Conservation (phyloP, 768 basidiomycete species). For the Russula sp. region DNA sequence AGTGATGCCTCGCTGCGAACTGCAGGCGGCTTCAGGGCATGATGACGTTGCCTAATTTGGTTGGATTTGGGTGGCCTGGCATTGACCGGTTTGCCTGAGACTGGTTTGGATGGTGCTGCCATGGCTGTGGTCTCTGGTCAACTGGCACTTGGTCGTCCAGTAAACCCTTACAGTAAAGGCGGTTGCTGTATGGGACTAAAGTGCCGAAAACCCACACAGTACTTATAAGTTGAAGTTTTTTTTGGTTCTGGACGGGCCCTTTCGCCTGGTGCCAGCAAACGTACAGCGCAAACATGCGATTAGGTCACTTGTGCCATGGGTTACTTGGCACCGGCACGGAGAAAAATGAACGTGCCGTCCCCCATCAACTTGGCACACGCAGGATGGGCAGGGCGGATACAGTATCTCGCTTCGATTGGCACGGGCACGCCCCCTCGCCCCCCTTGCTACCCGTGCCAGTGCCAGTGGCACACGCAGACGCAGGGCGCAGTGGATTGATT, state of each 20-base stretch:
- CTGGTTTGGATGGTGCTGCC: constrained; percentile 3
- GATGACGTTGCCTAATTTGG: constrained; percentile 8
- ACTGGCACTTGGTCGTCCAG: neutral
- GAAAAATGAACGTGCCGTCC: neutral
- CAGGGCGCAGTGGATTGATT: too few species aligned
- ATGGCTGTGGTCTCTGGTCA: neutral
- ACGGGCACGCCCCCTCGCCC: too few species aligned
- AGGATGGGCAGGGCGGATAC: neutral
- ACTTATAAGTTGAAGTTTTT: too few species aligned
- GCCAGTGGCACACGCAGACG: neutral
- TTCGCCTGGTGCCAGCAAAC: too few species aligned
- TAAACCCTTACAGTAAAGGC: neutral
- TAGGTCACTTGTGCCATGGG: neutral
- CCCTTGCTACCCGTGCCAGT: too few species aligned
- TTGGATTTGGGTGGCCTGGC: too few species aligned
- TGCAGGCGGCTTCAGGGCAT: neutral
- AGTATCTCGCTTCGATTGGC: neutral
- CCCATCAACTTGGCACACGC: neutral
- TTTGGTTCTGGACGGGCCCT: too few species aligned
- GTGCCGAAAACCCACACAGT: neutral
- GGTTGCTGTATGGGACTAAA: neutral
- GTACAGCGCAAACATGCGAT: neutral
- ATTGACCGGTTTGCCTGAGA: neutral
- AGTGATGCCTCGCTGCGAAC: neutral
- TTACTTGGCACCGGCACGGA: neutral